A percentile compares a stretch with the other conserved stretches of the same genome.
phyloP scores from a whole-genome alignment of 2,329 filamentous ascomycete species.

The Penicillium sp. region DNA sequence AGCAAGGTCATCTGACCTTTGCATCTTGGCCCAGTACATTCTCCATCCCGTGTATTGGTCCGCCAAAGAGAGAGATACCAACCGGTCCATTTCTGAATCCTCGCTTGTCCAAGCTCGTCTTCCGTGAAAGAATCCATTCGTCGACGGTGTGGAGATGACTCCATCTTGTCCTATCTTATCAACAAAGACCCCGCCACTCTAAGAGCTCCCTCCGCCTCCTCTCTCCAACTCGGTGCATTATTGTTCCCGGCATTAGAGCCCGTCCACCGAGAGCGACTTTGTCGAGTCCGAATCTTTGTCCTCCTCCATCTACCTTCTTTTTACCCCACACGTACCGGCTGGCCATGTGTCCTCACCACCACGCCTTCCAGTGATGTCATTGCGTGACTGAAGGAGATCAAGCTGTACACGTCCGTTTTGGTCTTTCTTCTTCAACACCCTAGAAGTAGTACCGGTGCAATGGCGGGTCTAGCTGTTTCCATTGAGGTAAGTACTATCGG shows the following conservation, averaged over 20 bases:
- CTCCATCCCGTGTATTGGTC: not conserved
- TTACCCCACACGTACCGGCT: slow-evolving; percentile 6
- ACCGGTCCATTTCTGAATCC: no score
- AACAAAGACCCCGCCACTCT: slow-evolving; percentile 14
- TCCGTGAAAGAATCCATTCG: not conserved
- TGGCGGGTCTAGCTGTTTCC: slow-evolving; percentile 12
- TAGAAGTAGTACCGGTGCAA: slow-evolving; percentile 1
- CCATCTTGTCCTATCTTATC: slow-evolving; percentile 26
- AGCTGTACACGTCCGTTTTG: slow-evolving; percentile 14
- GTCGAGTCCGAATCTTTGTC: not conserved
- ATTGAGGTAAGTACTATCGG: slow-evolving; percentile 9
- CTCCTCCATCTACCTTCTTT: slow-evolving; percentile 3
- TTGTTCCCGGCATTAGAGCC: slow-evolving; percentile 12
- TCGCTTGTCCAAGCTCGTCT: not conserved
- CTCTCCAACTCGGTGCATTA: slow-evolving; percentile 10
- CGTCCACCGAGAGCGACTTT: not conserved
- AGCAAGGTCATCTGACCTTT: not conserved
- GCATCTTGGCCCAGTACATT: not conserved
- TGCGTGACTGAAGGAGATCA: slow-evolving; percentile 18
- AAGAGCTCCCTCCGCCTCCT: slow-evolving; percentile 9
- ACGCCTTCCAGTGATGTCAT: slow-evolving; percentile 31
- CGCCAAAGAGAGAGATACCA: not conserved
- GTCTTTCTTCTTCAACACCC: slow-evolving; percentile 2
- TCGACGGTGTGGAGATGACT: not conserved
- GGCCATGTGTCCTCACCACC: slow-evolving; percentile 14